Evolutionary conservation across 768 basidiomycete species (phyloP), one percentile per base, ranked within the genome.

Genomic region (Myochromella boudieri): DNA sequence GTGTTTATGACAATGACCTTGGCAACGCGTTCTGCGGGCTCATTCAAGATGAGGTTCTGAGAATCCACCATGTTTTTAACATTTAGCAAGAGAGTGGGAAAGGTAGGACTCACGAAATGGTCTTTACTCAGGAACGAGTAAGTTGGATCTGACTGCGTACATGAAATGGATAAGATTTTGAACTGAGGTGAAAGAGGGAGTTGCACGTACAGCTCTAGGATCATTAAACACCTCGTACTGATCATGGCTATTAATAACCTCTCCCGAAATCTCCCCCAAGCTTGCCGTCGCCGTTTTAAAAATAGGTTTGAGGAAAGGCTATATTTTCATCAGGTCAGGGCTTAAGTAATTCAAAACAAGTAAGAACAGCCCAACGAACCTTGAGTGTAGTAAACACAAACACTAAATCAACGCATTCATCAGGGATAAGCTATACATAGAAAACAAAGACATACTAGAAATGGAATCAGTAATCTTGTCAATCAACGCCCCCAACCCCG

Each of bases 181-280:
- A n/a, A n/a, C n/a, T n/a, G n/a, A n/a, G 21, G 21, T 32, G 37
- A 14, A 41, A 17, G n/a, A 64, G 52, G 12, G 60, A 2, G 25
- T 28, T 1, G 62, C 49, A 74, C 75, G 60, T 55, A 87, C 86
- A 11, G 89, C 86, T 48, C 78, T 69, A 1, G 88, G 85, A 62
- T 92, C 84, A 51, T 94, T 83, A 72, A 93, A 95, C 3, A 93
- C 85, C 68, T 90, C 84, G 54, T 86, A 91, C 58, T 93, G 91
- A 60, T 94, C 91, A 44, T 82, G 75, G 12, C 69, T 85, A 64
- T 90, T 75, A 57, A 93, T 85, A 14, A 93, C 90, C 56, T 90
- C 82, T 15, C 80, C 80, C 0, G 87, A 87, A 5, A 84, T 85
- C 28, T 70, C 66, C 34, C 73, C 68, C 25, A 94, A 70, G 3